Evolutionary conservation across 2,329 filamentous ascomycete genomes (phyloP).

Genomic region (Phoma herbarum): DNA sequence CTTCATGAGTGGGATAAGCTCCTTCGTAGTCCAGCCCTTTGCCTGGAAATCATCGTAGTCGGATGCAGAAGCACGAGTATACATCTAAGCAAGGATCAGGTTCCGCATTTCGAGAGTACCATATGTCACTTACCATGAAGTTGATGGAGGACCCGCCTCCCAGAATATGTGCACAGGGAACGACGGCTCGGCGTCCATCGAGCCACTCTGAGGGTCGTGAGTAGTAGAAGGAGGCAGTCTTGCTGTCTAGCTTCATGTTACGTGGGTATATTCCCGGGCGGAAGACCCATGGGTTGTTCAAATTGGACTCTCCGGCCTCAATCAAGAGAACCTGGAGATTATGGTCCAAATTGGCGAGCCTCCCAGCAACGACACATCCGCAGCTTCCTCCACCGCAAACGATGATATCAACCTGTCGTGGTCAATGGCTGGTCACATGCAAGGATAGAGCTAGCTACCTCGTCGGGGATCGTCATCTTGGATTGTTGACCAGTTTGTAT

Average conservation of each 20-base stretch:
- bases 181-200: conserved; percentile 73
- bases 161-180: conserved; percentile 77
- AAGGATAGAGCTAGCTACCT: conserved; percentile 50
- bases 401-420: conserved; percentile 72
- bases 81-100: conserved; percentile 62
- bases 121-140: conserved; percentile 67
- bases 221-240: conserved; percentile 83
- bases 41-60: conserved; percentile 83
- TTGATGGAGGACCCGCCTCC: conserved; percentile 79
- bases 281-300: conserved; percentile 81
- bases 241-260: conserved; percentile 83
- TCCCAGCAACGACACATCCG: conserved; percentile 61
- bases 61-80: conserved; percentile 74
- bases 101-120: conserved; percentile 3
- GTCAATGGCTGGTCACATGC: conserved; percentile 12
- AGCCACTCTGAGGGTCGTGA: conserved; percentile 78
- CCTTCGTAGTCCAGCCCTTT: conserved; percentile 80
- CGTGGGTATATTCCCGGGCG: conserved; percentile 78
- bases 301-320: conserved; percentile 75
- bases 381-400: conserved; percentile 78
- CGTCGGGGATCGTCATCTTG: conserved; percentile 72
- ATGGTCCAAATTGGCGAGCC: conserved; percentile 78
- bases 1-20: conserved; percentile 78
- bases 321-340: conserved; percentile 75
- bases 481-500: conserved; percentile 3